Percentiles rank a stretch among this genome's conserved stretches.
Evolutionary conservation across 345 rosid genomes (phyloP).

Genomic region (Moricandia moricandioides): DNA sequence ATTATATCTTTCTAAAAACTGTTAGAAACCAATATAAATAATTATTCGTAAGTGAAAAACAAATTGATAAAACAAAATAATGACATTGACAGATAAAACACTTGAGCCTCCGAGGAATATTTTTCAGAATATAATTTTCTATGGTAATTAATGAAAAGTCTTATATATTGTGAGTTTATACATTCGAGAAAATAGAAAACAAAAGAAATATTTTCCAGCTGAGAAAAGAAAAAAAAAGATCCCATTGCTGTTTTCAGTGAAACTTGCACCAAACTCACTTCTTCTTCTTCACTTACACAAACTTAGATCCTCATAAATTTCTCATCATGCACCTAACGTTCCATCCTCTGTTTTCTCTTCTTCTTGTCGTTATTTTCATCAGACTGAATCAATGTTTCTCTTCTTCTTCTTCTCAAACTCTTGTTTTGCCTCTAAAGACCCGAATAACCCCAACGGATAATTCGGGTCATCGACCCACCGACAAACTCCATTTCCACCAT

Average conservation of each 20-base stretch:
- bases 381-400: slow-evolving; percentile 24
- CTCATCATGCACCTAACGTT: slow-evolving; percentile 19
- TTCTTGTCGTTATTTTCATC: slow-evolving; percentile 24
- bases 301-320: neutral
- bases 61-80: neutral
- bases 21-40: neutral
- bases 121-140: neutral
- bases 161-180: neutral
- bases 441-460: slow-evolving; percentile 38
- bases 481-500: slow-evolving; percentile 77
- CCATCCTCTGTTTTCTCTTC: slow-evolving; percentile 16
- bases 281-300: neutral
- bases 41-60: neutral
- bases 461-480: slow-evolving; percentile 48
- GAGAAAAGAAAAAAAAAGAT: slow-evolving; percentile 13
- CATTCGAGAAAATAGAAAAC: neutral
- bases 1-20: neutral
- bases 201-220: slow-evolving; percentile 28
- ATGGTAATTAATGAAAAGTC: neutral
- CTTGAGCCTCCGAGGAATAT: neutral
- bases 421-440: slow-evolving; percentile 63
- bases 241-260: slow-evolving; percentile 12
- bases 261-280: slow-evolving; percentile 34
- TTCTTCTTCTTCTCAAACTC: slow-evolving; percentile 30
- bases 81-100: neutral